Conservation (phyloP, 164 flowering plant genomes). For the Piper betle region DNA sequence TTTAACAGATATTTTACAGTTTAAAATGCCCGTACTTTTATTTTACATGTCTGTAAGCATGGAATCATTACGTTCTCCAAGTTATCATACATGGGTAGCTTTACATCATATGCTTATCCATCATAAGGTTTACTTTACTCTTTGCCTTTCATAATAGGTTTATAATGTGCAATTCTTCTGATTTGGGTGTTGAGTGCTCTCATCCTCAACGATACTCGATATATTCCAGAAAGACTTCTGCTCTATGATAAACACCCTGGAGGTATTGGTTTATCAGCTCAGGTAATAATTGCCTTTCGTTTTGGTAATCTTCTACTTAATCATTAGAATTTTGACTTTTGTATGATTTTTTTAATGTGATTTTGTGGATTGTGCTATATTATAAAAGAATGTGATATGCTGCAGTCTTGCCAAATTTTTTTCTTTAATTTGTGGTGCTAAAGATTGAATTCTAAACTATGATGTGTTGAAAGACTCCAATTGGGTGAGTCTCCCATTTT, state of each 20-base stretch:
- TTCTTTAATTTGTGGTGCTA: background rate
- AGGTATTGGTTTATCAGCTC: constrained; percentile 69
- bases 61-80: background rate
- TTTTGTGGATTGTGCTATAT: too few relatives aligned
- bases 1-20: too few relatives aligned
- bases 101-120: background rate
- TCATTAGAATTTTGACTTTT: background rate
- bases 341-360: too few relatives aligned
- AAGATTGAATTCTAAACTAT: background rate
- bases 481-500: too few relatives aligned
- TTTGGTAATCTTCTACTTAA: too few relatives aligned
- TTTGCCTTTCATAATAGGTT: constrained; percentile 28
- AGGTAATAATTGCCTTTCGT: constrained; percentile 27
- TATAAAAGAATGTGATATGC: too few relatives aligned
- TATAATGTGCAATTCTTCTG: constrained; percentile 63
- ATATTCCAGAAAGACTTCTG: constrained; percentile 68
- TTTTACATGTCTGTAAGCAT: too few relatives aligned
- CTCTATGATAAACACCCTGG: constrained; percentile 93
- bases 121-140: background rate
- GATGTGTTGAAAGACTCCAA: background rate
- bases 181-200: constrained; percentile 83
- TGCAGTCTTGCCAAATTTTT: background rate
- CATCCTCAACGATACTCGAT: constrained; percentile 73
- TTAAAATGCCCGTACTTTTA: too few relatives aligned
- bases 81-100: background rate